These are phyloP conservation scores for Citrus glauca DNA, from an alignment of 345 rosid species.

Conservation along the genomic window DNA sequence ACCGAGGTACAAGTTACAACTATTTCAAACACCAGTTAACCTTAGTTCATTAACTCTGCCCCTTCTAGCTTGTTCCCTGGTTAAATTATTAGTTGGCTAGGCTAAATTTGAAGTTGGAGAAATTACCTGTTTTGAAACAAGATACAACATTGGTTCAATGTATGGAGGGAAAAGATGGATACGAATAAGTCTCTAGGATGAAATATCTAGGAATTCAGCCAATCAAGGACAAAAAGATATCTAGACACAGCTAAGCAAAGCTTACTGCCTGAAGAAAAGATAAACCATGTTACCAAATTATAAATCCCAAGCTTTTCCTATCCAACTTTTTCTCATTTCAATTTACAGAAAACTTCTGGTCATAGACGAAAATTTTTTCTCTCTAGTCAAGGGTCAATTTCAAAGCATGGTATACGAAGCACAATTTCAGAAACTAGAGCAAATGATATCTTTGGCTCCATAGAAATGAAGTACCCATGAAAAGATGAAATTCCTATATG, in stretches of 20 bases:
- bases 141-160: not conserved
- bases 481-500: not conserved
- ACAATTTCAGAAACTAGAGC: not conserved
- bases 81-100: not conserved
- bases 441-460: not conserved
- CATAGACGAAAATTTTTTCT: not conserved
- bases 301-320: not conserved
- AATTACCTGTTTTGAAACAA: not conserved
- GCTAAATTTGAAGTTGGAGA: not conserved
- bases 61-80: not conserved
- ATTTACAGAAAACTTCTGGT: not conserved
- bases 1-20: not conserved
- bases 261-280: not conserved
- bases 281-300: not conserved
- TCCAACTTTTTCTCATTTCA: not conserved
- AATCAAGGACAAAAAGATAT: not conserved
- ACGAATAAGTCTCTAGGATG: not conserved
- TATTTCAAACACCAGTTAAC: not conserved
- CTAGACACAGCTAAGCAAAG: not conserved
- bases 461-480: not conserved
- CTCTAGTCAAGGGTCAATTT: not conserved
- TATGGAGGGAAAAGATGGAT: not conserved
- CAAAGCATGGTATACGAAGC: not conserved
- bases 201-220: not conserved
- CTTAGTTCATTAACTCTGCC: not conserved